Base-by-base conservation (phyloP, 2,329 filamentous ascomycete genomes). In the Dothideomycetes sp. region DNA sequence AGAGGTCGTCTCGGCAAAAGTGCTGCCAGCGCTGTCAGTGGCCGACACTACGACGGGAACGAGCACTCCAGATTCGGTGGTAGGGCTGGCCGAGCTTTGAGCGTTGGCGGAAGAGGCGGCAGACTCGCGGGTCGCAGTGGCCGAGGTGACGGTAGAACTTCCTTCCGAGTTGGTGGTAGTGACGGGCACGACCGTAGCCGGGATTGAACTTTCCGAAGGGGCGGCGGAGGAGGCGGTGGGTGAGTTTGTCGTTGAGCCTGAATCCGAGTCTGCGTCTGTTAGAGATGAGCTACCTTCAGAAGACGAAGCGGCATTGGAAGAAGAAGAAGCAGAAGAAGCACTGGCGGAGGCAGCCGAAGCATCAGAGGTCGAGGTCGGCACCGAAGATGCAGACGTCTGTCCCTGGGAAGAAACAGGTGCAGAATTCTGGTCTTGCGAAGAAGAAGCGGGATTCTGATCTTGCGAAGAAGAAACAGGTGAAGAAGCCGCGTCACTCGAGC, bases 1-100 rank as follows among this genome's bases (percentile, higher is more conserved):
- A 5, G 56, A 53, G 5, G 59, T 63, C 4, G 65, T 64, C n/a
- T 47, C 24, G 3, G 50, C 47, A n/a, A 58, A 49, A 5, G 61
- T 51, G 37, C 52, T 54, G 45, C 65, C 65, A 19, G 51, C 51
- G 20, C 50, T 49, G 43, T 62, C 49, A 12, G 62, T 67, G 3
- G 63, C 60, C 1, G 62, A 61, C 35, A 62, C 45, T 15, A 55
- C 51, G 17, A 64, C 52, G 8, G 62, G 60, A 7, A 69, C 53
- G 22, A 69, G 47, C 16, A 69, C 53, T 32, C 56, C 58, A 17
- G 54, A 51, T 24, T 50, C 43, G n/a, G 49, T 51, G 3, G 34
- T 39, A 4, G 34, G 20, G 13, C 48, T 47, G 15, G 47, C 47
- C 1, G 32, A 32, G 5, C 49, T 52, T 32, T 42, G 47, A 24